Evolutionary conservation across 192 early-diverging fungal species (phyloP).

Genomic region (Lobulomyces angularis): DNA sequence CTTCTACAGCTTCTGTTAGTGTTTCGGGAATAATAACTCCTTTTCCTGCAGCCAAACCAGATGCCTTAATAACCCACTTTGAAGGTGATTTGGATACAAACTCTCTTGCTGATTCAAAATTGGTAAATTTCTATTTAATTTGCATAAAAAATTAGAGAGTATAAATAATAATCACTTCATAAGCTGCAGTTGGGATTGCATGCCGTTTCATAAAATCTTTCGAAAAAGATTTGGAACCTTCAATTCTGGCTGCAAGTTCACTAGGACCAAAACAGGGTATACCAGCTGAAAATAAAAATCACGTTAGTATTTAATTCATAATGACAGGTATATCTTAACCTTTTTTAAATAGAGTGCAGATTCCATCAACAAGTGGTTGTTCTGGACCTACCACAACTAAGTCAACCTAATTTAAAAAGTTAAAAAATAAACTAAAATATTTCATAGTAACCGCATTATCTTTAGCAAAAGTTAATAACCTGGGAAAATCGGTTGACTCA

Average conservation of each 20-base stretch:
- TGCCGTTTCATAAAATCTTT: slow-evolving; percentile 98
- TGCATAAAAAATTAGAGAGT: slow-evolving; percentile 13
- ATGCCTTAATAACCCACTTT: slow-evolving; percentile 55
- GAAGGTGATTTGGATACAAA: slow-evolving; percentile 43
- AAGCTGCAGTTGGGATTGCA: slow-evolving; percentile 88
- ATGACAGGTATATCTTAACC: slow-evolving; percentile 16
- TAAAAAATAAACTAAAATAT: neutral
- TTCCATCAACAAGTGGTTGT: slow-evolving; percentile 91
- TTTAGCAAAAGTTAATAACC: slow-evolving; percentile 73
- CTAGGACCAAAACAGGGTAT: slow-evolving; percentile 91
- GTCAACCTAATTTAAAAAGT: slow-evolving; percentile 30
- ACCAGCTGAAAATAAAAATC: slow-evolving; percentile 40
- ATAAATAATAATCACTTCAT: slow-evolving; percentile 36
- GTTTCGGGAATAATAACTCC: slow-evolving; percentile 85
- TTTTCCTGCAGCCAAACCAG: slow-evolving; percentile 95
- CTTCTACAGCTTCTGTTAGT: slow-evolving; percentile 71
- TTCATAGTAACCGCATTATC: slow-evolving; percentile 19
- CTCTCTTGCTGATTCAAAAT: slow-evolving; percentile 57
- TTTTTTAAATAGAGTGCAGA: slow-evolving; percentile 69
- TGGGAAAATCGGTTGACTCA: slow-evolving; percentile 41
- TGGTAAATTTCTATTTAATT: slow-evolving; percentile 55
- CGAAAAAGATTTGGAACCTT: slow-evolving; percentile 97
- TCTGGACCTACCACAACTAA: slow-evolving; percentile 92
- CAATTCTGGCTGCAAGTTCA: slow-evolving; percentile 72
- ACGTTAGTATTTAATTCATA: neutral